These are phyloP conservation scores for Candida smagusa DNA, from an alignment of 1,139 yeast genomes.

Conservation along the genomic window DNA sequence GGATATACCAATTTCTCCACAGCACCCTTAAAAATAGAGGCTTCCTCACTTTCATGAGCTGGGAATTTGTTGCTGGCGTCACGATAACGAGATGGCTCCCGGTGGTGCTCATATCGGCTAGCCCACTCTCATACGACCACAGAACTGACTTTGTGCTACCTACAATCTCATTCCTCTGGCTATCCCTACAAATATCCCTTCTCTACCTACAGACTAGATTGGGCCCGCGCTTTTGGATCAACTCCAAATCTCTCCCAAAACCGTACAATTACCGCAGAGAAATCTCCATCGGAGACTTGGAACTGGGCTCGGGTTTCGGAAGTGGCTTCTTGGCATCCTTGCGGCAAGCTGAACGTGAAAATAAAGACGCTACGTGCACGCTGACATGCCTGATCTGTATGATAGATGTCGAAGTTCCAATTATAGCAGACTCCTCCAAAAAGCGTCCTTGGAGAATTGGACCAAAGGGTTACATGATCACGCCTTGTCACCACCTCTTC, in stretches of 20 bases:
- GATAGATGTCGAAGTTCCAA: slow-evolving; percentile 66
- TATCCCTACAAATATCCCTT: slow-evolving; percentile 51
- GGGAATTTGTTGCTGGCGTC: slow-evolving; percentile 71
- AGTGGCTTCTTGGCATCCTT: slow-evolving; percentile 34
- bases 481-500: slow-evolving; percentile 90
- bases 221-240: slow-evolving; percentile 85
- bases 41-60: slow-evolving; percentile 46
- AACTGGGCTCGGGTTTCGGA: slow-evolving; percentile 44
- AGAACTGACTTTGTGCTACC: slow-evolving; percentile 54
- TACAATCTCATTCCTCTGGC: slow-evolving; percentile 46
- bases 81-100: slow-evolving; percentile 65
- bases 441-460: slow-evolving; percentile 17
- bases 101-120: slow-evolving; percentile 53
- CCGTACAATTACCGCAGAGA: slow-evolving; percentile 81
- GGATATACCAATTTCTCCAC: slow-evolving; percentile 87
- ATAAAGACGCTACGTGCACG: slow-evolving; percentile 27
- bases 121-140: slow-evolving; percentile 49
- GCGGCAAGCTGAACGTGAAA: slow-evolving; percentile 28
- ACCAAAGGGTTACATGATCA: slow-evolving; percentile 68
- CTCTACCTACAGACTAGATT: slow-evolving; percentile 60
- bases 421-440: slow-evolving; percentile 30
- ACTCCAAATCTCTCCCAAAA: slow-evolving; percentile 68
- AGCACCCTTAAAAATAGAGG: slow-evolving; percentile 71
- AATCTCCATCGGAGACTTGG: slow-evolving; percentile 58
- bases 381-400: slow-evolving; percentile 87